Conservation (phyloP, 129 eudicot genomes). For the Cynara cardunculus region DNA sequence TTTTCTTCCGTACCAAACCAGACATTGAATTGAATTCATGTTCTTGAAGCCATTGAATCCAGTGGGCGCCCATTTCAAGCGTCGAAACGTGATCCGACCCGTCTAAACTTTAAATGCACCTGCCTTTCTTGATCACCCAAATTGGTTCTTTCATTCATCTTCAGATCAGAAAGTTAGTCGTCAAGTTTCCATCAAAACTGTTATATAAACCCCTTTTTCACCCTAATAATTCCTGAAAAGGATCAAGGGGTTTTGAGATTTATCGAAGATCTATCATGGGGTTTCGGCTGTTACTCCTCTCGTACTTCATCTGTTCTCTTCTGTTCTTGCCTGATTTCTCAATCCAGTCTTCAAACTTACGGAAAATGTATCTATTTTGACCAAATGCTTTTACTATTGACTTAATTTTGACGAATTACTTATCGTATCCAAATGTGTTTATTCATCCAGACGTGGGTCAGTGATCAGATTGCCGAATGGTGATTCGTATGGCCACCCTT, state of each 20-base stretch:
- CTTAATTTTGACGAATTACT: background rate
- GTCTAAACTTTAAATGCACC: background rate
- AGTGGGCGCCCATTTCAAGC: constrained; percentile 20
- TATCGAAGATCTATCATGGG: constrained; percentile 16
- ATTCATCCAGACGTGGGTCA: constrained; percentile 33
- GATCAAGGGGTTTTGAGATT: constrained; percentile 16
- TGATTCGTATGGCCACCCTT: constrained; percentile 39
- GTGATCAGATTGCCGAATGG: constrained; percentile 62
- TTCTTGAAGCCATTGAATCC: constrained; percentile 16
- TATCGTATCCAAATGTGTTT: background rate
- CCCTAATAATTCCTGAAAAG: constrained; percentile 1
- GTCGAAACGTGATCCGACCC: constrained; percentile 5
- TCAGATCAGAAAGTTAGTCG: background rate
- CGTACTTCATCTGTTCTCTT: constrained; percentile 4
- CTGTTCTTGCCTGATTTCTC: constrained; percentile 23
- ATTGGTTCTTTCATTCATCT: background rate
- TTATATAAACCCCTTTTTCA: constrained; percentile 8
- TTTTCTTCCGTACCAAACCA: constrained; percentile 11
- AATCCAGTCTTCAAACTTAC: constrained; percentile 5
- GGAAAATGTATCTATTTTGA: constrained; percentile 19
- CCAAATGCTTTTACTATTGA: background rate
- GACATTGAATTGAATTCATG: constrained; percentile 11
- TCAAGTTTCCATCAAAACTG: background rate
- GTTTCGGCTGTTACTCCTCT: constrained; percentile 9
- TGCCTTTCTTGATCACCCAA: constrained; percentile 11